Percentiles rank a stretch among this genome's conserved stretches.
Conservation (phyloP, 768 basidiomycete genomes). For the Pulveroboletus sp. region DNA sequence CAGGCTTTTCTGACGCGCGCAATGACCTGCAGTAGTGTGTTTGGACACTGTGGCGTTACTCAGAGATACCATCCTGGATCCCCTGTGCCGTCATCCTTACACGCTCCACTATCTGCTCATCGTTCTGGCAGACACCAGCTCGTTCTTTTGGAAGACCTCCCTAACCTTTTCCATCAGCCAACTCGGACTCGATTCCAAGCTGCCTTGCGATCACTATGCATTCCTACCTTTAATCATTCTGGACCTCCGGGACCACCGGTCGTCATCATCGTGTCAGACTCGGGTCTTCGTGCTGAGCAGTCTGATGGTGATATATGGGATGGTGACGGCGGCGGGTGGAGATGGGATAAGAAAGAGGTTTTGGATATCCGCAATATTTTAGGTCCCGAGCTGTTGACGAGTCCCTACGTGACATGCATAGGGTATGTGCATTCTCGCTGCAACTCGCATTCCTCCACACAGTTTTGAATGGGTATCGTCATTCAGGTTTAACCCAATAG, state of each 20-base stretch:
- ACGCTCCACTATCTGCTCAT: background rate
- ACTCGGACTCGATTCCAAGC: conserved; percentile 73
- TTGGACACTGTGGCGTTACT: conserved; percentile 21
- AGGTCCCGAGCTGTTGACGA: conserved; percentile 60
- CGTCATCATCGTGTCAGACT: conserved; percentile 78
- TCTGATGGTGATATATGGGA: conserved; percentile 47
- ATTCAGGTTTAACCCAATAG: conserved; percentile 86
- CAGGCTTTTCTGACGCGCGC: conserved; percentile 71
- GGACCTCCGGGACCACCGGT: conserved; percentile 48
- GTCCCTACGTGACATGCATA: conserved; percentile 76
- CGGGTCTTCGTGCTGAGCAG: conserved; percentile 69
- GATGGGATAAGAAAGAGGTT: conserved; percentile 49
- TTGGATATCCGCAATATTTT: conserved; percentile 68
- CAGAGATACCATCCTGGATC: conserved; percentile 5
- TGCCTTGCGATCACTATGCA: conserved; percentile 53
- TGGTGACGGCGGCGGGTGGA: conserved; percentile 35
- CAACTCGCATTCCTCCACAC: background rate
- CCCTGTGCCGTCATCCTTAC: conserved; percentile 2
- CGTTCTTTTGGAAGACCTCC: conserved; percentile 84
- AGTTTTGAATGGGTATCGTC: background rate
- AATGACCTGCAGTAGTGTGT: conserved; percentile 52
- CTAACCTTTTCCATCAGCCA: conserved; percentile 75
- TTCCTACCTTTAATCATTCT: conserved; percentile 20
- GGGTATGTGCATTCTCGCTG: conserved; percentile 42
- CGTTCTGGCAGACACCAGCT: conserved; percentile 42